phyloP scores from a whole-genome alignment of 495 filamentous ascomycete species.

The Penicillium soppii region DNA sequence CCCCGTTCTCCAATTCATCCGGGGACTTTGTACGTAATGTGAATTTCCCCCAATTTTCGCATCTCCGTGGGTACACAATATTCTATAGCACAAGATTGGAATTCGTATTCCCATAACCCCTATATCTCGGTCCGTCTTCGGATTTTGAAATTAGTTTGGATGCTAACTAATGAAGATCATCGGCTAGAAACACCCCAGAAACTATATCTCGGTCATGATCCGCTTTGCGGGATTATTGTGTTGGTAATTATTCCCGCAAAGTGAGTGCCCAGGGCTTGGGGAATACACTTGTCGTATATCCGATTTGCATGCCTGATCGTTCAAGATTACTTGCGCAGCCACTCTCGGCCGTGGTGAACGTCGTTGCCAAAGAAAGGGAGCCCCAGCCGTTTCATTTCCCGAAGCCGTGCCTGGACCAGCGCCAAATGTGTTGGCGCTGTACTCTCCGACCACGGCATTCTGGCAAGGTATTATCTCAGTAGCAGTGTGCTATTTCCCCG shows the following conservation, averaged over 20 bases:
- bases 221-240: not conserved
- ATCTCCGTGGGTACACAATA: no score
- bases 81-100: no score
- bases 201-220: not conserved
- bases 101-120: no score
- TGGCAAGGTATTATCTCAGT: slow-evolving; percentile 11
- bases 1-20: not conserved
- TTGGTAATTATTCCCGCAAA: slow-evolving; percentile 12
- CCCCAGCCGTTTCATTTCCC: slow-evolving; percentile 2
- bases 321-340: no score
- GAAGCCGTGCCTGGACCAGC: slow-evolving; percentile 11
- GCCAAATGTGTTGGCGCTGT: no score
- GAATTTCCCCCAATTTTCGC: not conserved
- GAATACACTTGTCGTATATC: no score
- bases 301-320: no score
- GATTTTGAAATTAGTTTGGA: no score
- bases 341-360: no score
- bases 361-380: not conserved
- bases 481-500: slow-evolving; percentile 11
- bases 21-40: not conserved
- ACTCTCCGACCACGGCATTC: slow-evolving; percentile 11
- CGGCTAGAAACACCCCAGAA: not conserved
- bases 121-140: no score
- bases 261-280: no score
- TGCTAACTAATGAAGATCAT: not conserved